A percentile compares a stretch with the other conserved stretches of the same genome.
phyloP scores from a whole-genome alignment of 352 stramenopile species.

The Globisporangium spinosum region DNA sequence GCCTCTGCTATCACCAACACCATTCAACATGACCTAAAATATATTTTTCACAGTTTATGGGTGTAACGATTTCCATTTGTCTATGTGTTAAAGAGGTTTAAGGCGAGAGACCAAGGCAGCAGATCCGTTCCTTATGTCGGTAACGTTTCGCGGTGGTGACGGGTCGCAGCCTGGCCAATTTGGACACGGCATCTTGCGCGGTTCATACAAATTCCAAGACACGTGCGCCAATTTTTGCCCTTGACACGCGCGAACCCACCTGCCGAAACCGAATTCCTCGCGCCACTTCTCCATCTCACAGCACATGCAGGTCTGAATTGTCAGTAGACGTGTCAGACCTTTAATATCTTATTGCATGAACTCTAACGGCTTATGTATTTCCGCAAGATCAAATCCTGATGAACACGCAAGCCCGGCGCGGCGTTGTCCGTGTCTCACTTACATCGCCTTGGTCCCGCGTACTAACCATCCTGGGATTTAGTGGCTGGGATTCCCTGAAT shows the following conservation, averaged over 20 bases:
- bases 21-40: not conserved
- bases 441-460: constrained; percentile 21
- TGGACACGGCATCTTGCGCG: not conserved
- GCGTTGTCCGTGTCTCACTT: constrained; percentile 8
- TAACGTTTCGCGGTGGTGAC: constrained; percentile 2
- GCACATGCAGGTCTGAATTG: not conserved
- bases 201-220: not conserved
- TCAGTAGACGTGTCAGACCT: not conserved
- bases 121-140: not conserved
- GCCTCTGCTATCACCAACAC: not conserved
- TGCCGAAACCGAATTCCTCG: not conserved
- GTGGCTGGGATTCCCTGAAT: constrained; percentile 16
- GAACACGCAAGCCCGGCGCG: constrained; percentile 12
- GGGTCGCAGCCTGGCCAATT: not conserved
- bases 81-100: not conserved
- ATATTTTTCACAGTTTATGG: not conserved
- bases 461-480: constrained; percentile 20
- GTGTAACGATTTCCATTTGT: too few relatives aligned
- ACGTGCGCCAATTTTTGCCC: not conserved
- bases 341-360: not conserved
- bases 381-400: constrained; percentile 10
- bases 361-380: not conserved
- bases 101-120: not conserved
- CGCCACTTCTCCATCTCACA: not conserved
- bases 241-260: constrained; percentile 7